Base-by-base conservation (phyloP, 2,329 filamentous ascomycete species). In the Fusarium tupiense region DNA sequence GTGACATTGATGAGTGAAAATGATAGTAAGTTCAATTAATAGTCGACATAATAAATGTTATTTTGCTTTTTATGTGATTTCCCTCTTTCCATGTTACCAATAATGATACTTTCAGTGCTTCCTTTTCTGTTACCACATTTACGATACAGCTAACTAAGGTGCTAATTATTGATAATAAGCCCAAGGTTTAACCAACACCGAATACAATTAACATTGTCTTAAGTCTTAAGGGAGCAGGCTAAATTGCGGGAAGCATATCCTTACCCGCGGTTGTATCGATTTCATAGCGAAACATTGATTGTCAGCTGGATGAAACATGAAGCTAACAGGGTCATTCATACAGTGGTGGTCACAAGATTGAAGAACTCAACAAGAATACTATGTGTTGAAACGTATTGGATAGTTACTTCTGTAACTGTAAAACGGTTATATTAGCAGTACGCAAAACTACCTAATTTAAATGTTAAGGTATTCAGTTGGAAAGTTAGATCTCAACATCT, bases 301-400 rank as follows among this genome's bases (percentile, higher is more conserved):
- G 57, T 46, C 65, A 63, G 58, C 43, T 69, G 67, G 43, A 43
- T 69, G 65, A 64, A 69, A 69, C 67, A 57, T 57, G 50, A 43
- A 44, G 29, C 33, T 50, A 50, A 29, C 43, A 69, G 26, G 43
- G 59, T 52, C 64, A 56, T 37, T 50, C 38, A 69, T 40, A 37
- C 40, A 26, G 31, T 40, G n/a, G n/a, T 43, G n/a, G 38, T 69
- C 67, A 69, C 65, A 69, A 64, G 44, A 67, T 41, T n/a, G 6
- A 16, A 33, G 22, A 56, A 35, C 43, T 31, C 12, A 46, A 56
- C 29, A 20, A 24, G 47, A 50, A 26, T 50, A 43, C 16, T 10
- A 3, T 38, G 20, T 57, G 10, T 13, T 8, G 19, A 40, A 35
- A 52, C 16, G 16, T 35, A 52, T 35, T 17, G 5, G 12, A 35